These are phyloP conservation scores for Asterionellopsis glacialis DNA, from an alignment of 108 stramenopile species.

Conservation along the genomic window DNA sequence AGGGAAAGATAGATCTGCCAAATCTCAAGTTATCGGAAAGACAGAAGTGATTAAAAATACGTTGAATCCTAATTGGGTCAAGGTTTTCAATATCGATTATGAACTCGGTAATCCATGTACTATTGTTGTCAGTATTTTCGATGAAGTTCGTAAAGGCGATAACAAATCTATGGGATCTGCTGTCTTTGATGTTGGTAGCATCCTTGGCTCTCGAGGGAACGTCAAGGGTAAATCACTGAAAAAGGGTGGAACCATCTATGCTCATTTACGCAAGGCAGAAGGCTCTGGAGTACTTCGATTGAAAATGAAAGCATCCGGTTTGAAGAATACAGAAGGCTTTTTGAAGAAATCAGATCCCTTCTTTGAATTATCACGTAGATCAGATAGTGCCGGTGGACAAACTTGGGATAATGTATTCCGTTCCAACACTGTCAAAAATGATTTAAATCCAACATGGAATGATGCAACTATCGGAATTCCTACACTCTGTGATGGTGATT, in stretches of 20 bases:
- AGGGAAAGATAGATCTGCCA: conserved; percentile 31
- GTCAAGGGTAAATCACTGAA: conserved; percentile 59
- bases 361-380: conserved; percentile 42
- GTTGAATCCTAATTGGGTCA: conserved; percentile 60
- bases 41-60: conserved; percentile 72
- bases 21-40: conserved; percentile 58
- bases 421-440: conserved; percentile 40
- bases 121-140: conserved; percentile 36
- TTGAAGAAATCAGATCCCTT: conserved; percentile 70
- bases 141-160: conserved; percentile 38
- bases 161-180: conserved; percentile 62
- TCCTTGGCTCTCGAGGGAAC: conserved; percentile 65
- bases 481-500: conserved; percentile 51
- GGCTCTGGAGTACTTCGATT: background rate
- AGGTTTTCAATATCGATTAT: conserved; percentile 56
- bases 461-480: conserved; percentile 41
- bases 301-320: background rate
- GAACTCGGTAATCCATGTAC: conserved; percentile 57
- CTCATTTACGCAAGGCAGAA: background rate
- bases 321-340: conserved; percentile 52
- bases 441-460: conserved; percentile 67
- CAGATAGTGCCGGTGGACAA: conserved; percentile 44
- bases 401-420: conserved; percentile 29
- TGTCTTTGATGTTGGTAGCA: conserved; percentile 61
- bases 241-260: conserved; percentile 29